Percentiles rank a stretch among this genome's conserved stretches.
Evolutionary conservation across 179 eudicot genomes (phyloP).

Genomic region (Silene noctiflora): DNA sequence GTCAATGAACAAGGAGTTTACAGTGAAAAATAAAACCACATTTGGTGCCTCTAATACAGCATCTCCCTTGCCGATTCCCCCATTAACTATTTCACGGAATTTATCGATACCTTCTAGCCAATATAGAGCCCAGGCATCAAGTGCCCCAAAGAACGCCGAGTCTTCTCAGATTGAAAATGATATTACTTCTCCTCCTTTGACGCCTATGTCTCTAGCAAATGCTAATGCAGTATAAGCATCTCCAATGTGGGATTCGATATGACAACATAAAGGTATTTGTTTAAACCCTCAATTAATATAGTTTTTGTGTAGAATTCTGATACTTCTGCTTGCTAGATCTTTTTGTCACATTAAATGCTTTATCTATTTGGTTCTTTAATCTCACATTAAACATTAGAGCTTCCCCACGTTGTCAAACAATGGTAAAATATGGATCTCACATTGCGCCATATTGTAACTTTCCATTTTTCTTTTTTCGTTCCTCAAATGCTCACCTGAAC

Average conservation of each 20-base stretch:
- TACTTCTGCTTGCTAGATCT: constrained; percentile 4
- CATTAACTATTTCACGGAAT: constrained; percentile 63
- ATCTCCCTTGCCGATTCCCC: constrained; percentile 78
- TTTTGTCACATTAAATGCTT: not conserved
- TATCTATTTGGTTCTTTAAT: not conserved
- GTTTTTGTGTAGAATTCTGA: not conserved
- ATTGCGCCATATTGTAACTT: not conserved
- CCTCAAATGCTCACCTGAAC: not conserved
- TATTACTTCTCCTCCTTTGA: constrained; percentile 71
- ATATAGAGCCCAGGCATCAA: constrained; percentile 52
- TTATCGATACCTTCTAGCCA: constrained; percentile 79
- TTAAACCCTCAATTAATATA: not conserved
- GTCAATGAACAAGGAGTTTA: constrained; percentile 46
- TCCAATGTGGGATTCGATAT: constrained; percentile 26
- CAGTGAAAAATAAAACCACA: constrained; percentile 45
- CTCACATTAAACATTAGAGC: not conserved
- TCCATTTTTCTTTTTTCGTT: not conserved
- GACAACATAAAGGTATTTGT: constrained; percentile 43
- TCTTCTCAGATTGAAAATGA: constrained; percentile 43
- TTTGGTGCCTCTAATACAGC: constrained; percentile 39
- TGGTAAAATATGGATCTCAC: not conserved
- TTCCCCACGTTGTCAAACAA: not conserved
- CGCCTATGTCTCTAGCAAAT: constrained; percentile 63
- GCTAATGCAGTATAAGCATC: constrained; percentile 30
- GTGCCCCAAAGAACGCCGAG: constrained; percentile 44